These are phyloP conservation scores for Diaporthe destruens DNA, from an alignment of 2,329 filamentous ascomycete species.

Conservation along the genomic window DNA sequence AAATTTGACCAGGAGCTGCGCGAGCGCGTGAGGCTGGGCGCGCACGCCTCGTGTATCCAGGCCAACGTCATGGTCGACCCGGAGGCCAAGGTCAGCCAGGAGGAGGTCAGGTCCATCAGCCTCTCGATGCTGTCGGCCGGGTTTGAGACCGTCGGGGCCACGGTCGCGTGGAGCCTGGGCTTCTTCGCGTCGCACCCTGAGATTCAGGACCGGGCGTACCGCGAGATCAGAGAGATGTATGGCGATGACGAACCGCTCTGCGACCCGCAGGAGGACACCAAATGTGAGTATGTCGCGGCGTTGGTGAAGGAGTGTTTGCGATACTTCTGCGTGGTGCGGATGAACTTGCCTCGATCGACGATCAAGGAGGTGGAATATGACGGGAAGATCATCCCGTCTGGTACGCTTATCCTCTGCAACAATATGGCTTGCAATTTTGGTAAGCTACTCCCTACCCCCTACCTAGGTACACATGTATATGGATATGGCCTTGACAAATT, in stretches of 20 bases:
- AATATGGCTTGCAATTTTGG: slow-evolving; percentile 23
- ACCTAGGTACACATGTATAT: too few species aligned
- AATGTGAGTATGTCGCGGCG: slow-evolving; percentile 73
- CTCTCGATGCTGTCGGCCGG: slow-evolving; percentile 72
- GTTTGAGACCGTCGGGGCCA: slow-evolving; percentile 74
- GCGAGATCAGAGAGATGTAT: slow-evolving; percentile 61
- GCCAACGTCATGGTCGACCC: slow-evolving; percentile 59
- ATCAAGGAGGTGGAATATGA: slow-evolving; percentile 71
- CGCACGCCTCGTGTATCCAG: slow-evolving; percentile 9
- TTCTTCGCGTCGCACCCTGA: slow-evolving; percentile 70
- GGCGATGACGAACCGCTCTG: slow-evolving; percentile 62
- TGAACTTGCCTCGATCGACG: slow-evolving; percentile 72
- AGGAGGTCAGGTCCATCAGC: slow-evolving; percentile 16
- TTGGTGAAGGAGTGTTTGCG: slow-evolving; percentile 72
- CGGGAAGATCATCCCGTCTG: slow-evolving; percentile 69
- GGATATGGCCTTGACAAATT: neutral
- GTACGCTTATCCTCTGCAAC: slow-evolving; percentile 53
- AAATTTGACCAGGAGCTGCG: slow-evolving; percentile 11
- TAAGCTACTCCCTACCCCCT: neutral
- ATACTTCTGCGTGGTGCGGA: slow-evolving; percentile 72
- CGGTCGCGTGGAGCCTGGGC: slow-evolving; percentile 74
- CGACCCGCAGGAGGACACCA: slow-evolving; percentile 72
- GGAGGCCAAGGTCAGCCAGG: slow-evolving; percentile 1
- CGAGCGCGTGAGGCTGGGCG: slow-evolving; percentile 1
- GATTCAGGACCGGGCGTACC: slow-evolving; percentile 70